Evolutionary conservation across 2,329 filamentous ascomycete species (phyloP).

Genomic region (Chalaropsis thielavioides): DNA sequence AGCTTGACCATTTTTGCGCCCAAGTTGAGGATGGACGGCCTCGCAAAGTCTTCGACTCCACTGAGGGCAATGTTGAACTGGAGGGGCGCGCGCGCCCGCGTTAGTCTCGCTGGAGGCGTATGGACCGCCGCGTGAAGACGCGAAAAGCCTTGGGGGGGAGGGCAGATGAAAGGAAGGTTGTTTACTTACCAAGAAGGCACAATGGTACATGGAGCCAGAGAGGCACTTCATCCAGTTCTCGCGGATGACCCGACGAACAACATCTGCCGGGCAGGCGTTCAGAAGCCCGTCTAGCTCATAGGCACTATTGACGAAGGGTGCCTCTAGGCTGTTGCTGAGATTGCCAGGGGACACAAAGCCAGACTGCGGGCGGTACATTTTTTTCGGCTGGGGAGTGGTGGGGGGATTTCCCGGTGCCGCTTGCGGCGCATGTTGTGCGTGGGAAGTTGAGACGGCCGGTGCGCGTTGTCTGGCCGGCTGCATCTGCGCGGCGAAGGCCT

Average conservation of each 20-base stretch:
- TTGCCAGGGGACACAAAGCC: background rate
- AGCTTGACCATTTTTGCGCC: constrained; percentile 30
- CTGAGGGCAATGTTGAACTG: constrained; percentile 2
- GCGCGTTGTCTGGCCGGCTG: too few species aligned
- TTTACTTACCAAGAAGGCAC: constrained; percentile 31
- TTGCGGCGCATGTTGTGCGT: too few species aligned
- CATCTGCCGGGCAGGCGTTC: constrained; percentile 27
- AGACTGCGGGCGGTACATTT: background rate
- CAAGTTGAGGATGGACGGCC: constrained; percentile 31
- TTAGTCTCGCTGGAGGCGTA: background rate
- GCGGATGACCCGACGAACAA: constrained; percentile 30
- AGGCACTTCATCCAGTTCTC: constrained; percentile 34
- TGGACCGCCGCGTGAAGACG: background rate
- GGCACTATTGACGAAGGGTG: constrained; percentile 4
- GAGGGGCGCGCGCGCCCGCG: background rate
- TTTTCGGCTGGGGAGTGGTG: background rate
- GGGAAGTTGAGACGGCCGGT: too few species aligned
- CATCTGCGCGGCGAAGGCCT: too few species aligned
- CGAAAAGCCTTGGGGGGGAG: background rate
- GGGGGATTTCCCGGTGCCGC: background rate
- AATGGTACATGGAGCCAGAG: constrained; percentile 32
- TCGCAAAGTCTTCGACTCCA: constrained; percentile 27
- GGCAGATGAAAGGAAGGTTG: background rate
- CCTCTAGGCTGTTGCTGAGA: background rate
- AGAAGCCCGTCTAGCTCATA: constrained; percentile 20